Conservation (phyloP, 768 basidiomycete species). For the Infundibulicybe gibba region DNA sequence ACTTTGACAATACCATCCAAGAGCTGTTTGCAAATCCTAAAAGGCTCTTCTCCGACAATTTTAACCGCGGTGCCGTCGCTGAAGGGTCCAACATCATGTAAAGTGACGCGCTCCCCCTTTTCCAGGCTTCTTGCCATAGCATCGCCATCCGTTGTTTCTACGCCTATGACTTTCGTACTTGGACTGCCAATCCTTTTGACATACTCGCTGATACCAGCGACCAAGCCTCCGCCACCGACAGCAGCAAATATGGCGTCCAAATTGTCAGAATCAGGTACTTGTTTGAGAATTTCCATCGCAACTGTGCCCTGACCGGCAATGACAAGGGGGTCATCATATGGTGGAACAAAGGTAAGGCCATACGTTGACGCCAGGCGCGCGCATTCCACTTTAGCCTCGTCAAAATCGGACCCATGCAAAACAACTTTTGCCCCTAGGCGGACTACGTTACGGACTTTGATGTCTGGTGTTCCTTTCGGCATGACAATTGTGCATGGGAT, state of each 20-base stretch:
- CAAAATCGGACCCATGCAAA: slow-evolving; percentile 88
- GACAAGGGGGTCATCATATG: slow-evolving; percentile 95
- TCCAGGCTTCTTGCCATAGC: slow-evolving; percentile 85
- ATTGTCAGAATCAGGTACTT: slow-evolving; percentile 68
- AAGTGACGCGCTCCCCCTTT: slow-evolving; percentile 76
- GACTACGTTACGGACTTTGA: slow-evolving; percentile 95
- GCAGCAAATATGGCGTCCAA: slow-evolving; percentile 86
- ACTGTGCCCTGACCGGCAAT: slow-evolving; percentile 97
- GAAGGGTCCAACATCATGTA: slow-evolving; percentile 93
- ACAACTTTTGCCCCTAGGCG: slow-evolving; percentile 94
- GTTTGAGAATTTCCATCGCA: slow-evolving; percentile 93
- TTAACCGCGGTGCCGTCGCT: slow-evolving; percentile 97
- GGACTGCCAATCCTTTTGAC: slow-evolving; percentile 91
- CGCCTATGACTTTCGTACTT: slow-evolving; percentile 76
- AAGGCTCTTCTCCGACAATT: slow-evolving; percentile 92
- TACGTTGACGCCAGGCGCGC: slow-evolving; percentile 74
- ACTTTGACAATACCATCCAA: slow-evolving; percentile 82
- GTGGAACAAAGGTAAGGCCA: slow-evolving; percentile 88
- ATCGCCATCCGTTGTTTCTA: slow-evolving; percentile 94
- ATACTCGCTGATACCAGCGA: slow-evolving; percentile 89
- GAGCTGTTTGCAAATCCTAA: slow-evolving; percentile 84
- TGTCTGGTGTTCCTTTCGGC: slow-evolving; percentile 91
- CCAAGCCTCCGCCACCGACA: slow-evolving; percentile 93
- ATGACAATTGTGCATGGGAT: slow-evolving; percentile 99
- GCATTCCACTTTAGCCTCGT: slow-evolving; percentile 95